These are phyloP conservation scores for Myriosclerotinia curreyana DNA, from an alignment of 2,329 filamentous ascomycete species.

Conservation along the genomic window DNA sequence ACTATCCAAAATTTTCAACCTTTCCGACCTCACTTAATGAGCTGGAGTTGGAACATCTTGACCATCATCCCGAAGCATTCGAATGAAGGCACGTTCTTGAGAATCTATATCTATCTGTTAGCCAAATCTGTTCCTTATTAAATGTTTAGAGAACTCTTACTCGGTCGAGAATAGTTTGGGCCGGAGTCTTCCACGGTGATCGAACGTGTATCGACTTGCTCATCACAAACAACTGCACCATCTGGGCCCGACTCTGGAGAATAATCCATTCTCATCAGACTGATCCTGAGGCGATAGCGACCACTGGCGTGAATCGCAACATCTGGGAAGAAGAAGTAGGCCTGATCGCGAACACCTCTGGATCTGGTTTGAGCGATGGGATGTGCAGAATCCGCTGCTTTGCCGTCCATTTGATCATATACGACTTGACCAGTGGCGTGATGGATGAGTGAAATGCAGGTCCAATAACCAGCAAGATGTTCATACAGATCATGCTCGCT, in stretches of 20 bases:
- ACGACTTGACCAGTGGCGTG: conserved; percentile 33
- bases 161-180: conserved; percentile 29
- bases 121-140: conserved; percentile 8
- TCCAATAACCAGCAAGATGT: conserved; percentile 35
- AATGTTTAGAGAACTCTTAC: conserved; percentile 26
- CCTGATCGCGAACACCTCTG: conserved; percentile 27
- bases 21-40: conserved; percentile 14
- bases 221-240: conserved; percentile 30
- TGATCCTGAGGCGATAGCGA: conserved; percentile 35
- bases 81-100: conserved; percentile 33
- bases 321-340: conserved; percentile 38
- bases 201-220: conserved; percentile 35
- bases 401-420: conserved; percentile 33
- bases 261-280: conserved; percentile 37
- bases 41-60: conserved; percentile 27
- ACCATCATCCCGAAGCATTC: conserved; percentile 34
- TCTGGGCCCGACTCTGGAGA: conserved; percentile 28
- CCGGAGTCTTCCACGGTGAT: conserved; percentile 33
- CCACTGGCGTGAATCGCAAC: conserved; percentile 35
- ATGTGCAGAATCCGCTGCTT: conserved; percentile 35
- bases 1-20: conserved; percentile 4
- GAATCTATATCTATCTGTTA: conserved; percentile 31
- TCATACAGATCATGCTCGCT: conserved; percentile 33
- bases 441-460: conserved; percentile 34
- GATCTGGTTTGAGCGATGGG: conserved; percentile 29